phyloP scores from a whole-genome alignment of 176 grass and related monocot species.

The Zoysia pacifica region DNA sequence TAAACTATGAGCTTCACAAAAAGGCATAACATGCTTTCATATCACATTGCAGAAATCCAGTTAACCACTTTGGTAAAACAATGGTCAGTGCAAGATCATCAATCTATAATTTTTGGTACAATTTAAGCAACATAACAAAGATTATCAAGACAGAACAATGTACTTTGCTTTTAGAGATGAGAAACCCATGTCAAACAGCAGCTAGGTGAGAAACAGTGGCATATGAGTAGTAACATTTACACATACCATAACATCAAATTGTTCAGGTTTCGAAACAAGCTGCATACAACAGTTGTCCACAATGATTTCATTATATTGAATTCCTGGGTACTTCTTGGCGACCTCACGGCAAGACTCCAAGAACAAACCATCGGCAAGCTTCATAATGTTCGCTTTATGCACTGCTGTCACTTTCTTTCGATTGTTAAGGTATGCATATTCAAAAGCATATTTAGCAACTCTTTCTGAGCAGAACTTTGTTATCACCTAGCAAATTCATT shows the following conservation, averaged over 20 bases:
- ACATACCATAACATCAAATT: conserved; percentile 99
- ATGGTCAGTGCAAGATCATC: neutral
- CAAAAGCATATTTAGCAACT: conserved; percentile 97
- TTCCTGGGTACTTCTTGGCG: conserved; percentile 90
- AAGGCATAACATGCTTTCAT: conserved; percentile 4
- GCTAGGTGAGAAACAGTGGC: conserved; percentile 12
- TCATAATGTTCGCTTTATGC: conserved; percentile 99
- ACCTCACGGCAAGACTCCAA: conserved; percentile 97
- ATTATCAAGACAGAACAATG: neutral
- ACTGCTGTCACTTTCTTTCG: conserved; percentile 97
- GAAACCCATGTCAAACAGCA: conserved; percentile 7
- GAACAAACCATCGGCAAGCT: conserved; percentile 97
- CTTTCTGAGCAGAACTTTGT: conserved; percentile 99
- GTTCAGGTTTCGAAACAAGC: conserved; percentile 92
- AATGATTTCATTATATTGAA: conserved; percentile 91
- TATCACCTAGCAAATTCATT: conserved; percentile 72
- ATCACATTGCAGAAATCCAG: neutral
- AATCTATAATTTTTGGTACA: neutral
- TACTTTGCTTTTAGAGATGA: conserved; percentile 11
- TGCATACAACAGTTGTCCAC: conserved; percentile 99
- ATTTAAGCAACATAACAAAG: neutral
- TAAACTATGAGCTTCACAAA: conserved; percentile 21
- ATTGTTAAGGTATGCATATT: conserved; percentile 99
- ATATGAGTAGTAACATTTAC: conserved; percentile 15
- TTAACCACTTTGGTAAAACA: neutral